Percentiles rank a stretch among this genome's conserved stretches.
phyloP scores from a whole-genome alignment of 2,329 filamentous ascomycete genomes.

The Cladosporium austrohemisphaericum region DNA sequence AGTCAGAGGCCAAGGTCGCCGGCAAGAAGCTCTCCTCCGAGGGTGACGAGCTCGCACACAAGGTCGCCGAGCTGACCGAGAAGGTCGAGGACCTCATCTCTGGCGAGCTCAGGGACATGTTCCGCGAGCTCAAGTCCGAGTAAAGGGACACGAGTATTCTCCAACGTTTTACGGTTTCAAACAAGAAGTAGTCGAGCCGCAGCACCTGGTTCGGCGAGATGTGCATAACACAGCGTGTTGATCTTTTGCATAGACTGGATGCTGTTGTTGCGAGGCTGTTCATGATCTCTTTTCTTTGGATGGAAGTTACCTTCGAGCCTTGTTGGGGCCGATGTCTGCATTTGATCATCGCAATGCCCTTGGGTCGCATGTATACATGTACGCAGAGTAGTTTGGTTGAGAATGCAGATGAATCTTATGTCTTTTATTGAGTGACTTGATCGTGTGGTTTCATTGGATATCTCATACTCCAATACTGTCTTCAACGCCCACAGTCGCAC shows the following conservation, averaged over 20 bases:
- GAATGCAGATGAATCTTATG: constrained; percentile 2
- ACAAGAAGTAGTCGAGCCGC: neutral
- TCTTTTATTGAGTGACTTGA: too few relatives aligned
- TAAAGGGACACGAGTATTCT: neutral
- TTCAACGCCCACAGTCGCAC: too few relatives aligned
- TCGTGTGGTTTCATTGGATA: too few relatives aligned
- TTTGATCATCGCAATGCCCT: neutral
- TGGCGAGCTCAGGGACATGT: constrained; percentile 48
- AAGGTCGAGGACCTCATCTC: constrained; percentile 48
- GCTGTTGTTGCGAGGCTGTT: neutral
- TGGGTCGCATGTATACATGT: constrained; percentile 7
- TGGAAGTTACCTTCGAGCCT: neutral
- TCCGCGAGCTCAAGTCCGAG: constrained; percentile 32
- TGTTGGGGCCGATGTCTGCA: neutral
- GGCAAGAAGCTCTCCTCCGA: constrained; percentile 28
- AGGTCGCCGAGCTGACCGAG: constrained; percentile 43
- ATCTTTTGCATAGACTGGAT: constrained; percentile 7
- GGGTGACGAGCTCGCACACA: constrained; percentile 43
- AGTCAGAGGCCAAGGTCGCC: constrained; percentile 46
- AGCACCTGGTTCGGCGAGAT: neutral
- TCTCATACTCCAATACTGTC: too few relatives aligned
- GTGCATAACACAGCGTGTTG: constrained; percentile 8
- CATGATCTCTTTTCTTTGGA: constrained; percentile 1
- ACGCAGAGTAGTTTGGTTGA: neutral
- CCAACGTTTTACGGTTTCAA: neutral